phyloP scores from a whole-genome alignment of 2,329 filamentous ascomycete genomes.

The Epichloe uncinata region DNA sequence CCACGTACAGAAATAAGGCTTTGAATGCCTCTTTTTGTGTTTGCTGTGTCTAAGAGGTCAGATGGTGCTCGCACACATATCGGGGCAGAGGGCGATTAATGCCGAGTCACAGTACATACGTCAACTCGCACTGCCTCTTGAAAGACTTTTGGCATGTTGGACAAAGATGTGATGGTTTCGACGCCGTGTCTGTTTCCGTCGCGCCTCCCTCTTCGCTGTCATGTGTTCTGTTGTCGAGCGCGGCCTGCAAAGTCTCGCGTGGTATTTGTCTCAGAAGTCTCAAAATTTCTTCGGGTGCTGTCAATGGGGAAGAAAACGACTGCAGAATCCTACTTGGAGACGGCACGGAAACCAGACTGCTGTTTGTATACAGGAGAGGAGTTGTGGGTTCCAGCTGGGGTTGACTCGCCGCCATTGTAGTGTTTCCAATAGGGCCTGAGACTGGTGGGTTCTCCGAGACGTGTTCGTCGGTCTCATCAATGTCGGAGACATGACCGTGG shows the following conservation, averaged over 20 bases:
- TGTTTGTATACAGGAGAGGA: neutral
- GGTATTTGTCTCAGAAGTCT: neutral
- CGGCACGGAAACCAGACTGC: neutral
- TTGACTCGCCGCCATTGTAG: neutral
- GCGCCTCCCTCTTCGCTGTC: constrained; percentile 1
- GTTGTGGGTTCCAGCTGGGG: neutral
- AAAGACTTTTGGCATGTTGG: constrained; percentile 32
- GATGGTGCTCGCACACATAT: neutral
- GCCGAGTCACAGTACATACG: constrained; percentile 25
- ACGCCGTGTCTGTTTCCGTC: neutral
- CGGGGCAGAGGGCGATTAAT: neutral
- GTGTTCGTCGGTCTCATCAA: neutral
- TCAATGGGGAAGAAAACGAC: neutral
- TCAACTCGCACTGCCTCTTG: constrained; percentile 40
- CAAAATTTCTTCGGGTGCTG: neutral
- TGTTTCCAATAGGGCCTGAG: neutral
- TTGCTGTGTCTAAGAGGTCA: constrained; percentile 42
- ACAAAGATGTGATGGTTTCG: constrained; percentile 16
- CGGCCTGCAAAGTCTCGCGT: neutral
- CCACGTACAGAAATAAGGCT: constrained; percentile 74
- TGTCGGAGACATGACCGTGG: neutral
- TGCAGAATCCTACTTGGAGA: neutral
- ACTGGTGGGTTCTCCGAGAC: neutral
- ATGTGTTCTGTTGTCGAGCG: neutral
- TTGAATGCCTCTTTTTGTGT: constrained; percentile 67